Conservation (phyloP, 805 yeast species). For the Candida insectalens region DNA sequence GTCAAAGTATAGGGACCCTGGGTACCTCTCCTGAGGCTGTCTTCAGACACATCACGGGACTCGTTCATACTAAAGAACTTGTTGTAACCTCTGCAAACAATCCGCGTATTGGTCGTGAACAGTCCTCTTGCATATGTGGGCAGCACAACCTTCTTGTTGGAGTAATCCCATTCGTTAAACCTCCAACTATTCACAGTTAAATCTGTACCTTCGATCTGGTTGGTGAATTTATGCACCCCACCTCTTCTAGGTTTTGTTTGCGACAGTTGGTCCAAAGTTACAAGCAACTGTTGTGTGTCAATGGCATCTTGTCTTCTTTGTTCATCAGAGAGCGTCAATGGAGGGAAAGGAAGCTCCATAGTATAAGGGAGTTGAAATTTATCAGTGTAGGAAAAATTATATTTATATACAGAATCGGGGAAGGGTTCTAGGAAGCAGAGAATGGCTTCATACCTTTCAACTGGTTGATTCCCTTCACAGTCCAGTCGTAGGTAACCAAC, state of each 20-base stretch:
- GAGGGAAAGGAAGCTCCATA: not conserved
- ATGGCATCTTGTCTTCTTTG: not conserved
- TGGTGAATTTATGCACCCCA: conserved; percentile 15
- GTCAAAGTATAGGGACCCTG: conserved; percentile 75
- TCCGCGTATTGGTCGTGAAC: conserved; percentile 41
- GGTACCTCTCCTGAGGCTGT: conserved; percentile 35
- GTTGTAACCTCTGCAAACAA: conserved; percentile 83
- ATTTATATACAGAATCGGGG: not conserved
- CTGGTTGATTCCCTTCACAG: conserved; percentile 34
- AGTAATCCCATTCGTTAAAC: conserved; percentile 86
- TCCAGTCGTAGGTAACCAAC: conserved; percentile 49
- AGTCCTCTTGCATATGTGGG: conserved; percentile 82
- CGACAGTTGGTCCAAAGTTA: conserved; percentile 8
- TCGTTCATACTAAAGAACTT: conserved; percentile 86
- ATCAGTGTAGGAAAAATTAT: not conserved
- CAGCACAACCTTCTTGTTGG: conserved; percentile 38
- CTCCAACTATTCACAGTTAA: conserved; percentile 47
- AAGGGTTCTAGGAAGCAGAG: conserved; percentile 11
- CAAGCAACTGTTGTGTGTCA: conserved; percentile 7
- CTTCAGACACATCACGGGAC: conserved; percentile 40
- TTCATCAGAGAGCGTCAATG: not conserved
- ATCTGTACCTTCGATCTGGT: conserved; percentile 14
- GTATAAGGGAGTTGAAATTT: no score
- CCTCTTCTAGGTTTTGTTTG: conserved; percentile 12
- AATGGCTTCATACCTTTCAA: conserved; percentile 21